Conservation (phyloP, 495 filamentous ascomycete genomes). For the Sordaria brevicollis region DNA sequence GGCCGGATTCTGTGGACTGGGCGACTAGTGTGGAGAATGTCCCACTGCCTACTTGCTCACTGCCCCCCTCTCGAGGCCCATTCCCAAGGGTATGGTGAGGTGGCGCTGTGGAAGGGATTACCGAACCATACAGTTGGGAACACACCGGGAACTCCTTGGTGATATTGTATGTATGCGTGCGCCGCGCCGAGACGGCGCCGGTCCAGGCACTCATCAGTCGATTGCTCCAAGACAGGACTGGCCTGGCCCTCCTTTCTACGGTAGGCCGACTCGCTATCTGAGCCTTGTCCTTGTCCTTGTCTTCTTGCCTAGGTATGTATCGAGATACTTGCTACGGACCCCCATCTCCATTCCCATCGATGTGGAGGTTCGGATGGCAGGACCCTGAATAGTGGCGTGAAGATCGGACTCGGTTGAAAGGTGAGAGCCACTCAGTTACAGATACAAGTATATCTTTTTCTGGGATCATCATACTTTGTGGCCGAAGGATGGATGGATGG, state of each 20-base stretch:
- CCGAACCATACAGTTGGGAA: background rate
- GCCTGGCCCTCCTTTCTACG: background rate
- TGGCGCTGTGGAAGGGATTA: background rate
- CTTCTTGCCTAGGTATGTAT: too few relatives aligned
- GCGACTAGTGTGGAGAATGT: too few relatives aligned
- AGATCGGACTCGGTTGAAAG: background rate
- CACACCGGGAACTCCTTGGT: background rate
- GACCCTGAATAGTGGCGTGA: background rate
- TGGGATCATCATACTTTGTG: background rate
- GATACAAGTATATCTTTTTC: background rate
- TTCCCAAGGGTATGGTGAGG: background rate
- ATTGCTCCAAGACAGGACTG: background rate
- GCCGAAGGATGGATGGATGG: background rate
- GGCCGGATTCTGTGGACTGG: background rate
- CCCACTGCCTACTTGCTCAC: background rate
- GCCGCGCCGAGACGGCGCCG: background rate
- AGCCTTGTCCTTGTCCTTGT: background rate
- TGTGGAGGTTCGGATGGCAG: background rate
- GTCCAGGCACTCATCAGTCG: too few relatives aligned
- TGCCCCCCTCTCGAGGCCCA: background rate
- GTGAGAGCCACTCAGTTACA: background rate
- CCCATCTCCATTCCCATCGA: too few relatives aligned
- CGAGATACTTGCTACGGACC: background rate
- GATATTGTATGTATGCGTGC: background rate
- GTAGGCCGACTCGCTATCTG: background rate